Evolutionary conservation across 345 rosid genomes (phyloP).

Genomic region (Gossypium anomalum): DNA sequence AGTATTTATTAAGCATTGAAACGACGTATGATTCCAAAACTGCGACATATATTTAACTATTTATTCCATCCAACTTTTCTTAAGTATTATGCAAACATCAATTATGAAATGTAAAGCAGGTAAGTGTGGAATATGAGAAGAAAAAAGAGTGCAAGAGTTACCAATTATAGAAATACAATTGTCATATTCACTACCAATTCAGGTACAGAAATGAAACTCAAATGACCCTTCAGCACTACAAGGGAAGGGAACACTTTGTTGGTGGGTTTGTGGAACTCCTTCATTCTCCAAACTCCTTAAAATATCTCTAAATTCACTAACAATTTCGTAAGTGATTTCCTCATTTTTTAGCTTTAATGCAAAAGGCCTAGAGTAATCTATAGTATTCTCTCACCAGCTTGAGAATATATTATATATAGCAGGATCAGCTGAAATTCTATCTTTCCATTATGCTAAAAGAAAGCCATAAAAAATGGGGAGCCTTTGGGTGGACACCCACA

Average conservation of each 20-base stretch:
- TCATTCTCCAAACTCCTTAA: conserved; percentile 21
- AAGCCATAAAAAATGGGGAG: neutral
- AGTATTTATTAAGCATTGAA: no score
- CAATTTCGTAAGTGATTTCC: neutral
- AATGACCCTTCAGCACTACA: conserved; percentile 23
- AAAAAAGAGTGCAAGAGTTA: conserved; percentile 15
- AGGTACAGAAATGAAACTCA: conserved; percentile 5
- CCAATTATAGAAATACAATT: conserved; percentile 22
- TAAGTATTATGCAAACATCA: neutral
- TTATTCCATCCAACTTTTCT: no score
- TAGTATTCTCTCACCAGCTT: conserved; percentile 8
- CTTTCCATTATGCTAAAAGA: neutral
- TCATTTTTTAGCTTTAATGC: conserved; percentile 14
- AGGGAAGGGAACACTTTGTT: neutral
- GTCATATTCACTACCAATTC: conserved; percentile 8
- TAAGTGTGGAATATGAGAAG: conserved; percentile 13
- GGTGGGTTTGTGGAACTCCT: conserved; percentile 26
- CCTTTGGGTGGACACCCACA: conserved; percentile 22
- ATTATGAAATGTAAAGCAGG: neutral
- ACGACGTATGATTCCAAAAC: no score
- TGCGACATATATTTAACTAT: no score
- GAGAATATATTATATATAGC: conserved; percentile 8
- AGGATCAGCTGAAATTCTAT: conserved; percentile 21
- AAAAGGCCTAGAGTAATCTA: neutral
- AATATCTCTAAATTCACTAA: conserved; percentile 2